phyloP scores from a whole-genome alignment of 139 green algal species.

The Pycnococcus provasolii region DNA sequence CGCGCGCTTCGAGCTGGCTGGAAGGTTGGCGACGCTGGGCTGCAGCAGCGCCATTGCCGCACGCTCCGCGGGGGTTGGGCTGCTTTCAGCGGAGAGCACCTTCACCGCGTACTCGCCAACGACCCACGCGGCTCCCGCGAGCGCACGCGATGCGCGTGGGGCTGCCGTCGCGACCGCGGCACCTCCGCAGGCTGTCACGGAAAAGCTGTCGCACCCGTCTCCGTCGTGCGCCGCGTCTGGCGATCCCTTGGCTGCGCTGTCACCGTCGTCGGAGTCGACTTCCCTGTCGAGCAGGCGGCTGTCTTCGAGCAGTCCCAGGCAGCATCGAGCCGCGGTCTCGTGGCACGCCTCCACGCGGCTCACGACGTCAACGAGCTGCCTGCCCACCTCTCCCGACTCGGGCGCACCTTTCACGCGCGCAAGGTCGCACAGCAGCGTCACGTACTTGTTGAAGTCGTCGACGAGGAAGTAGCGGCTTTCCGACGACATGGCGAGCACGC shows the following conservation, averaged over 20 bases:
- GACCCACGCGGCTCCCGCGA: conserved; percentile 33
- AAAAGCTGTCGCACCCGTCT: neutral
- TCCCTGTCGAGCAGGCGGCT: too few species aligned
- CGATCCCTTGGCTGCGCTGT: too few species aligned
- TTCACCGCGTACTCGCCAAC: conserved; percentile 32
- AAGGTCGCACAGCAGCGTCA: conserved; percentile 31
- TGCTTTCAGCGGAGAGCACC: neutral
- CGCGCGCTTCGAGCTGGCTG: neutral
- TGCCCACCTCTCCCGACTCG: conserved; percentile 26
- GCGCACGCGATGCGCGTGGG: conserved; percentile 10
- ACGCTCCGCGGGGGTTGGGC: neutral
- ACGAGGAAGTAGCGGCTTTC: conserved; percentile 32
- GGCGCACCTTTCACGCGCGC: conserved; percentile 16
- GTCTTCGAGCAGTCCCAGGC: neutral
- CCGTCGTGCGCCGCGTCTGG: too few species aligned
- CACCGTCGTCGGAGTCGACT: too few species aligned
- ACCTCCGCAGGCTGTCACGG: neutral
- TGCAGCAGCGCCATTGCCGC: neutral
- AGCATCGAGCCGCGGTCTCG: conserved; percentile 16
- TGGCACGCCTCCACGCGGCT: conserved; percentile 22
- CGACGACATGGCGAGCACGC: conserved; percentile 31
- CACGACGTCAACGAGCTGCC: conserved; percentile 36
- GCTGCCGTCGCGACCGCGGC: neutral
- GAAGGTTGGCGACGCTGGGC: neutral
- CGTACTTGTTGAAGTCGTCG: conserved; percentile 36